Evolutionary conservation across 164 flowering plant genomes (phyloP).

Genomic region (Aristolochia californica): DNA sequence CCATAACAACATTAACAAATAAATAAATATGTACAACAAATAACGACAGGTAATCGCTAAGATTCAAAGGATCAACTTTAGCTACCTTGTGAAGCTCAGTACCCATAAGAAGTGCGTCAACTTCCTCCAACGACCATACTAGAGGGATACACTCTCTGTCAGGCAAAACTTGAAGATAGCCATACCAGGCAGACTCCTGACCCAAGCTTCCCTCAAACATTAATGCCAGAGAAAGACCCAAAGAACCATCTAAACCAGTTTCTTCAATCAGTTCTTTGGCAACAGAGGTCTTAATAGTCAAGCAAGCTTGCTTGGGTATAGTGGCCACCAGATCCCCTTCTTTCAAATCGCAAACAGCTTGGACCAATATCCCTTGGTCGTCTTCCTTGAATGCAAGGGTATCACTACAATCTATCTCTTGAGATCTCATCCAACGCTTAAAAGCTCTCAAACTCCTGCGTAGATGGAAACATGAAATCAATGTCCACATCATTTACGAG

Average conservation of each 20-base stretch:
- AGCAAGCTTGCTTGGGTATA: slow-evolving; percentile 72
- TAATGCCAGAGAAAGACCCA: slow-evolving; percentile 63
- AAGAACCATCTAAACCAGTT: slow-evolving; percentile 44
- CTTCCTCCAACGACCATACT: slow-evolving; percentile 58
- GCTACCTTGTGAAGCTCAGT: slow-evolving; percentile 88
- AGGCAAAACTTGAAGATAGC: slow-evolving; percentile 71
- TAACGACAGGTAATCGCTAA: neutral
- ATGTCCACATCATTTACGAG: neutral
- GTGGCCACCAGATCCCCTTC: slow-evolving; percentile 71
- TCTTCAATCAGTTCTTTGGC: slow-evolving; percentile 46
- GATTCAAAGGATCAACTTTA: neutral
- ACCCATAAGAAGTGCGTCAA: slow-evolving; percentile 54
- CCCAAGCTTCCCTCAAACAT: slow-evolving; percentile 85
- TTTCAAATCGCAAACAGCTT: slow-evolving; percentile 32
- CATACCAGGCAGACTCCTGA: slow-evolving; percentile 59
- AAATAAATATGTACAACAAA: neutral
- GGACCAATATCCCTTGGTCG: slow-evolving; percentile 39
- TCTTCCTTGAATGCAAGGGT: slow-evolving; percentile 34
- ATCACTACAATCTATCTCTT: slow-evolving; percentile 55
- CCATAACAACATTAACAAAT: neutral
- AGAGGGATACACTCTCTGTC: slow-evolving; percentile 50
- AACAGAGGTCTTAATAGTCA: slow-evolving; percentile 53
- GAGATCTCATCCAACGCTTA: slow-evolving; percentile 75
- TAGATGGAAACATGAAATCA: neutral
- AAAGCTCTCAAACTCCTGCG: slow-evolving; percentile 66